Conservation (phyloP, 805 yeast genomes). For the Kuraishia ogatae region DNA sequence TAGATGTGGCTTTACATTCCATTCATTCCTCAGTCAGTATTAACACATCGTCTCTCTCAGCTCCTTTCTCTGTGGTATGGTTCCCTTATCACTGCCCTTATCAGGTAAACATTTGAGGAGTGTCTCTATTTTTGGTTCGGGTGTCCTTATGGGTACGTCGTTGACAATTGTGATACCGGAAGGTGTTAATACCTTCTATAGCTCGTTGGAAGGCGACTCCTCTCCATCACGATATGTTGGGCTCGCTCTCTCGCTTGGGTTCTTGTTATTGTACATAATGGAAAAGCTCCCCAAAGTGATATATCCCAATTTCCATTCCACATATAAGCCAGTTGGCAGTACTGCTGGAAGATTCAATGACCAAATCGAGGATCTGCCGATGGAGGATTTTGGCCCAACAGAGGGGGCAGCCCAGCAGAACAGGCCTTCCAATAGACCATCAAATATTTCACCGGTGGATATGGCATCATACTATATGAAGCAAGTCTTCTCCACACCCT, state of each 20-base stretch:
- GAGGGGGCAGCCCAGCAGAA: not conserved
- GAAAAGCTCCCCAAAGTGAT: constrained; percentile 26
- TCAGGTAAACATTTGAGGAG: constrained; percentile 21
- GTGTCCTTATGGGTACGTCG: constrained; percentile 53
- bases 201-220: constrained; percentile 2
- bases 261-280: constrained; percentile 39
- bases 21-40: not conserved
- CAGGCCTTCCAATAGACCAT: not conserved
- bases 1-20: not conserved
- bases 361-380: not conserved
- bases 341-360: not conserved
- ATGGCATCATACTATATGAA: not conserved
- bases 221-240: constrained; percentile 25
- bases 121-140: constrained; percentile 46
- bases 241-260: constrained; percentile 42
- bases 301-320: not conserved
- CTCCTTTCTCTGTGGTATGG: constrained; percentile 19
- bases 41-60: constrained; percentile 4
- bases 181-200: constrained; percentile 40
- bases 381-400: not conserved
- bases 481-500: constrained; percentile 24
- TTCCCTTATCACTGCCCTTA: constrained; percentile 16
- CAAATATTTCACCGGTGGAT: not conserved
- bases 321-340: not conserved
- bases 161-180: constrained; percentile 57